Conservation (phyloP, 495 filamentous ascomycete genomes). For the Hypoxylon perforatum region DNA sequence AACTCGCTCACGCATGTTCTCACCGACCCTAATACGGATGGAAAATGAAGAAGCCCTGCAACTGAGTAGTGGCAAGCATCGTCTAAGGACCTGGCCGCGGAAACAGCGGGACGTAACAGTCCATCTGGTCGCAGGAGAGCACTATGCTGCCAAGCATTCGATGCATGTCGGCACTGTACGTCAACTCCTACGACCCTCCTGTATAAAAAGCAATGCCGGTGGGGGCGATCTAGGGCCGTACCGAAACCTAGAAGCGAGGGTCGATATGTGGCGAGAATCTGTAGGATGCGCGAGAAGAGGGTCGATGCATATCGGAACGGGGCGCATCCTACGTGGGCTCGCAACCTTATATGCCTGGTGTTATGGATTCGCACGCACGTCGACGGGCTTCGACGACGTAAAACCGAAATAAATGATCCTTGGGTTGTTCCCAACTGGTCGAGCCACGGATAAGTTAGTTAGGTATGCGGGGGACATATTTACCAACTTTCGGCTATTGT, state of each 20-base stretch:
- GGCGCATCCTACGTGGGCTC: slow-evolving; percentile 11
- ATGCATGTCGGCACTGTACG: slow-evolving; percentile 34
- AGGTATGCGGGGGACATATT: slow-evolving; percentile 35
- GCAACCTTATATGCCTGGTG: slow-evolving; percentile 7
- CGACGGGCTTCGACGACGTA: slow-evolving; percentile 16
- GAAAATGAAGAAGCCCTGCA: slow-evolving; percentile 3
- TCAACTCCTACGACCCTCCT: slow-evolving; percentile 15
- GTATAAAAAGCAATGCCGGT: slow-evolving; percentile 5
- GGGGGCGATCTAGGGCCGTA: slow-evolving; percentile 6
- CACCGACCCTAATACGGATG: slow-evolving; percentile 5
- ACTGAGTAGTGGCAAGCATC: slow-evolving; percentile 3
- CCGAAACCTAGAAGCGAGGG: slow-evolving; percentile 10
- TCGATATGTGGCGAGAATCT: slow-evolving; percentile 13
- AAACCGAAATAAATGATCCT: slow-evolving; percentile 35
- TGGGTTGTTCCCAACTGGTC: slow-evolving; percentile 34
- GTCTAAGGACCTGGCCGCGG: slow-evolving; percentile 13
- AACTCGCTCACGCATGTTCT: slow-evolving; percentile 5
- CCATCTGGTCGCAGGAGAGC: slow-evolving; percentile 4
- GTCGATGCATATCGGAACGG: slow-evolving; percentile 9
- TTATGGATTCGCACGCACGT: slow-evolving; percentile 5
- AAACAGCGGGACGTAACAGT: slow-evolving; percentile 33
- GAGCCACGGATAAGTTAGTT: slow-evolving; percentile 34
- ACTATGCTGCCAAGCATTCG: slow-evolving; percentile 26
- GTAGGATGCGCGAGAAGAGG: slow-evolving; percentile 7
- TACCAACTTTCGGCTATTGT: slow-evolving; percentile 44